These are phyloP conservation scores for Ophiocordyceps camponoti-leonardi DNA, from an alignment of 2,329 filamentous ascomycete species.

Conservation along the genomic window DNA sequence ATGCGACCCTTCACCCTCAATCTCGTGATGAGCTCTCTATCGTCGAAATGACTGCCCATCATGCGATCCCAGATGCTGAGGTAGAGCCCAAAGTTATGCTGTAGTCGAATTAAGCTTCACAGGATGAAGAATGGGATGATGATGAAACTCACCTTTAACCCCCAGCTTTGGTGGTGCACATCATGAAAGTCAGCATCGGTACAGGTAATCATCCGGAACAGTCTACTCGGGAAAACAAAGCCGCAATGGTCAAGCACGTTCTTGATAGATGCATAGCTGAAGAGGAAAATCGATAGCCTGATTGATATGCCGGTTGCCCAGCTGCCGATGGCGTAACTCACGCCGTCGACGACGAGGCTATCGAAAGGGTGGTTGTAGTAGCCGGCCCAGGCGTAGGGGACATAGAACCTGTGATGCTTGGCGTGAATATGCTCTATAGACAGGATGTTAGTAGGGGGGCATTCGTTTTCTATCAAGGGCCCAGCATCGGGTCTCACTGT, in stretches of 20 bases:
- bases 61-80: not conserved
- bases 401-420: not conserved
- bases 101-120: not conserved
- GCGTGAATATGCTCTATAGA: not conserved
- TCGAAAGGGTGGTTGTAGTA: not conserved
- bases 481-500: not conserved
- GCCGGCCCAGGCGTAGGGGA: not conserved
- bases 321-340: not conserved
- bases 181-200: not conserved
- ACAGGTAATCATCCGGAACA: not conserved
- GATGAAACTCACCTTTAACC: too few relatives aligned
- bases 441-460: too few relatives aligned
- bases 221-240: not conserved
- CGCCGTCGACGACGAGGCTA: not conserved
- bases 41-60: not conserved
- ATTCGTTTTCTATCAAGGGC: not conserved
- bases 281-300: not conserved
- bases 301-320: not conserved
- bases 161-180: constrained; percentile 1
- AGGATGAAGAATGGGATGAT: not conserved
- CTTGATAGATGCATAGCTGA: not conserved
- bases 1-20: not conserved
- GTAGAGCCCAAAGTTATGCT: not conserved
- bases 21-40: not conserved
- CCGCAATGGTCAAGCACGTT: not conserved